Percentiles rank a stretch among this genome's conserved stretches.
phyloP scores from a whole-genome alignment of 2,329 filamentous ascomycete species.

The Hypoxylon sp. region DNA sequence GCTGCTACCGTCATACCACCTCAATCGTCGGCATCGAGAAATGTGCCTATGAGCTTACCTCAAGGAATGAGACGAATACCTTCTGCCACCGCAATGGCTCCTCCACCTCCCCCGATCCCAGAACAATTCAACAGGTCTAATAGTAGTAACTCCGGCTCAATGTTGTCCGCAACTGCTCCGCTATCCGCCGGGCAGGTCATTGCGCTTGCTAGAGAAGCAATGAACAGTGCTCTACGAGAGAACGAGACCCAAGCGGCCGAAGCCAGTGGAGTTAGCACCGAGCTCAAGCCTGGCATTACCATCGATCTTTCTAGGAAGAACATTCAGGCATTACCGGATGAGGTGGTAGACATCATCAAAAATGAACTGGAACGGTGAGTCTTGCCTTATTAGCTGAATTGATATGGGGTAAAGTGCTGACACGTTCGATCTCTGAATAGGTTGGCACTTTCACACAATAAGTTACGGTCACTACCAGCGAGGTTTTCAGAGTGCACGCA shows the following conservation, averaged over 20 bases:
- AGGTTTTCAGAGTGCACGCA: constrained; percentile 82
- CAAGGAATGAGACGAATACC: constrained; percentile 50
- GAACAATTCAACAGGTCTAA: constrained; percentile 57
- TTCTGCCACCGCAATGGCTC: constrained; percentile 54
- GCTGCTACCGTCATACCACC: constrained; percentile 50
- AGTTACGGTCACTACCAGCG: constrained; percentile 75
- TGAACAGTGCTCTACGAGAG: constrained; percentile 75
- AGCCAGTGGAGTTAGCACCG: constrained; percentile 69
- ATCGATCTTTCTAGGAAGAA: constrained; percentile 83
- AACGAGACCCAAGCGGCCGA: constrained; percentile 74
- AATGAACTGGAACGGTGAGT: constrained; percentile 78
- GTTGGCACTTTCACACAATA: constrained; percentile 85
- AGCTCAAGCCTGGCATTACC: constrained; percentile 78
- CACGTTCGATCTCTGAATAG: constrained; percentile 58
- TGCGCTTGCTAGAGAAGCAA: constrained; percentile 73
- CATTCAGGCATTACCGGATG: constrained; percentile 78
- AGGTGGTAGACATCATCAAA: constrained; percentile 81
- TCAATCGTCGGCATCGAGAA: constrained; percentile 50
- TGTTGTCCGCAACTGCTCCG: constrained; percentile 63
- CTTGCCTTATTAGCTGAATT: neutral
- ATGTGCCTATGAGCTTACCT: constrained; percentile 47
- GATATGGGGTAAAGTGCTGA: constrained; percentile 38
- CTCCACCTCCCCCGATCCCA: constrained; percentile 63
- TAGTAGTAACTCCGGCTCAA: constrained; percentile 55
- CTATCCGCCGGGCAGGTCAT: constrained; percentile 75